phyloP scores from a whole-genome alignment of 2,329 filamentous ascomycete genomes.

The Helotiales sp. region DNA sequence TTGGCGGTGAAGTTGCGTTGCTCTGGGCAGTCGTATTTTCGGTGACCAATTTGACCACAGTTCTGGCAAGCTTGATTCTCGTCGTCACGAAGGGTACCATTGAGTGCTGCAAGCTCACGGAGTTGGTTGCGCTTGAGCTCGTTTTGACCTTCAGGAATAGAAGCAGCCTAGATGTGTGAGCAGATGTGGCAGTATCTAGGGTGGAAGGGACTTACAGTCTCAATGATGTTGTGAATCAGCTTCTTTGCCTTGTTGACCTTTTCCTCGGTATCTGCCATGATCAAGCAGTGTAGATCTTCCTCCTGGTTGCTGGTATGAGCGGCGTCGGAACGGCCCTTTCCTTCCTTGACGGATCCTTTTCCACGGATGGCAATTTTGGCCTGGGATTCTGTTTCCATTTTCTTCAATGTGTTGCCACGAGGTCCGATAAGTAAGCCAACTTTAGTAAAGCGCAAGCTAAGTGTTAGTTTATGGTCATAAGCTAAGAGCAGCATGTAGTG shows the following conservation, averaged over 20 bases:
- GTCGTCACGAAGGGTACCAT: slow-evolving; percentile 98
- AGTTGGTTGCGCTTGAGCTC: slow-evolving; percentile 99
- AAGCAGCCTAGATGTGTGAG: slow-evolving; percentile 75
- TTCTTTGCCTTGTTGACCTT: slow-evolving; percentile 99
- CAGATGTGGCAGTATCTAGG: background rate
- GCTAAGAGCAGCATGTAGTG: slow-evolving; percentile 44
- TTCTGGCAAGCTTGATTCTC: slow-evolving; percentile 99
- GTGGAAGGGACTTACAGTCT: slow-evolving; percentile 72
- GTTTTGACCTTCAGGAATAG: slow-evolving; percentile 97
- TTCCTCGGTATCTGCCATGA: slow-evolving; percentile 99
- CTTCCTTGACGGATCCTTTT: slow-evolving; percentile 99
- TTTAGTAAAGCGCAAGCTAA: slow-evolving; percentile 83
- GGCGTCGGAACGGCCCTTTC: slow-evolving; percentile 97
- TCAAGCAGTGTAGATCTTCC: slow-evolving; percentile 97
- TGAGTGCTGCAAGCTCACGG: slow-evolving; percentile 94
- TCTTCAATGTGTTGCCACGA: slow-evolving; percentile 99
- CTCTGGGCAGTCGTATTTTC: slow-evolving; percentile 98
- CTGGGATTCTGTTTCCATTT: slow-evolving; percentile 96
- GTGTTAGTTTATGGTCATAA: slow-evolving; percentile 76
- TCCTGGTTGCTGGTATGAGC: slow-evolving; percentile 99
- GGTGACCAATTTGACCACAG: slow-evolving; percentile 97
- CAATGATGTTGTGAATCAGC: slow-evolving; percentile 97
- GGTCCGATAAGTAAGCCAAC: slow-evolving; percentile 99
- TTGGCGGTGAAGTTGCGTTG: slow-evolving; percentile 98
- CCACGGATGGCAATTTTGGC: slow-evolving; percentile 99